phyloP scores from a whole-genome alignment of 495 filamentous ascomycete genomes.

The Hyaloscypha hepaticicola region DNA sequence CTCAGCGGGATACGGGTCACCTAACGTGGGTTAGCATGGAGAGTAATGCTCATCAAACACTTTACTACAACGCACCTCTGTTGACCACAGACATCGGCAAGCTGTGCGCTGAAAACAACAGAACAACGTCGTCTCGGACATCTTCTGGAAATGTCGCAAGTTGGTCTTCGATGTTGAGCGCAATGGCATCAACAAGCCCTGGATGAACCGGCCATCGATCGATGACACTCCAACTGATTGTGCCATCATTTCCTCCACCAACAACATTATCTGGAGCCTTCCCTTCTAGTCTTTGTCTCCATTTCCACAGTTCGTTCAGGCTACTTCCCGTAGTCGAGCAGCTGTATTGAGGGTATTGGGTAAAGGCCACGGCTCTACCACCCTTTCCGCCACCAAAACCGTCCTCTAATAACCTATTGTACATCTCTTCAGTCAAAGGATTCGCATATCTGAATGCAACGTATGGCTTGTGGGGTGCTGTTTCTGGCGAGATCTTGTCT shows the following conservation, averaged over 20 bases:
- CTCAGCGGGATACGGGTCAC: slow-evolving; percentile 95
- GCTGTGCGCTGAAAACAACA: slow-evolving; percentile 94
- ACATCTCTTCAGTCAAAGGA: slow-evolving; percentile 93
- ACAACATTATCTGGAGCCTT: slow-evolving; percentile 46
- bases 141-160: slow-evolving; percentile 81
- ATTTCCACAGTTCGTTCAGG: slow-evolving; percentile 96
- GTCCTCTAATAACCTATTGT: slow-evolving; percentile 74
- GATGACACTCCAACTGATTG: slow-evolving; percentile 95
- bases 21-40: slow-evolving; percentile 39
- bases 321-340: slow-evolving; percentile 97
- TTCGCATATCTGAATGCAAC: slow-evolving; percentile 97
- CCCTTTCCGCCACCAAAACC: slow-evolving; percentile 85
- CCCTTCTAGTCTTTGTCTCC: slow-evolving; percentile 84
- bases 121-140: slow-evolving; percentile 70
- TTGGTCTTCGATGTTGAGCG: slow-evolving; percentile 81
- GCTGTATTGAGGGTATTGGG: slow-evolving; percentile 99
- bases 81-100: slow-evolving; percentile 97
- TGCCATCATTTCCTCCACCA: slow-evolving; percentile 50
- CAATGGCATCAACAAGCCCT: slow-evolving; percentile 88
- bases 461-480: slow-evolving; percentile 96
- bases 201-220: slow-evolving; percentile 94
- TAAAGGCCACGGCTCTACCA: slow-evolving; percentile 92
- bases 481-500: slow-evolving; percentile 84
- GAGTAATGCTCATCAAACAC: not conserved
- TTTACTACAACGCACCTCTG: slow-evolving; percentile 54